Conservation (phyloP, 2,329 filamentous ascomycete genomes). For the Bipolaris cookei region DNA sequence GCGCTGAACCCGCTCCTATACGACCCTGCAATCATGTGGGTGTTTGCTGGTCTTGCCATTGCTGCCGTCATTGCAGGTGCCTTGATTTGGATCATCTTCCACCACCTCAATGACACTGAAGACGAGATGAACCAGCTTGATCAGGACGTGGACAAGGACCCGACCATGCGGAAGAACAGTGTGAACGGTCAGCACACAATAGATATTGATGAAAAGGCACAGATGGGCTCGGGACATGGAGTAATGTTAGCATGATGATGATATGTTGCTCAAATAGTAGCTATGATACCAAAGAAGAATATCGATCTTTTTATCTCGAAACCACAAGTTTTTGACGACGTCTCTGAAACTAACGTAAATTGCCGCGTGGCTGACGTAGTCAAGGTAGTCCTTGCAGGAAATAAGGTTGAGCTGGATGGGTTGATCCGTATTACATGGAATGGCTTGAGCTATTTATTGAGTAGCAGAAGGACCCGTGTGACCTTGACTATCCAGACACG, state of each 20-base stretch:
- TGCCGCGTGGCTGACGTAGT: background rate
- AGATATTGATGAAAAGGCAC: conserved; percentile 21
- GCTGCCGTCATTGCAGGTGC: conserved; percentile 41
- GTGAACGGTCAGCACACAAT: conserved; percentile 33
- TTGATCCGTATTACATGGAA: too few relatives aligned
- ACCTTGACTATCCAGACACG: too few relatives aligned
- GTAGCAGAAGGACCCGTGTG: too few relatives aligned
- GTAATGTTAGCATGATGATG: conserved; percentile 7
- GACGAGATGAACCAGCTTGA: conserved; percentile 49
- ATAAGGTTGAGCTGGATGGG: too few relatives aligned
- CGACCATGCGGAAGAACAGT: conserved; percentile 34
- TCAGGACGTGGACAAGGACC: conserved; percentile 42
- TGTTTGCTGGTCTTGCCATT: conserved; percentile 54
- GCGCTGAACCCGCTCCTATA: conserved; percentile 66
- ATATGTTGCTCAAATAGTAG: conserved; percentile 3
- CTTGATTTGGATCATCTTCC: conserved; percentile 48
- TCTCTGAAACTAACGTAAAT: too few relatives aligned
- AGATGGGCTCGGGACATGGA: background rate
- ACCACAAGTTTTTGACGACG: too few relatives aligned
- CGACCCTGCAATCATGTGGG: conserved; percentile 71
- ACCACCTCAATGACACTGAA: conserved; percentile 47
- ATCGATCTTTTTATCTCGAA: conserved; percentile 1
- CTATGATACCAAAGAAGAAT: conserved; percentile 16
- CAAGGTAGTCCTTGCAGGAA: too few relatives aligned
- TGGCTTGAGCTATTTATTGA: too few relatives aligned